These are phyloP conservation scores for Reticulascus tulasneorum DNA, from an alignment of 2,329 filamentous ascomycete genomes.

Conservation along the genomic window DNA sequence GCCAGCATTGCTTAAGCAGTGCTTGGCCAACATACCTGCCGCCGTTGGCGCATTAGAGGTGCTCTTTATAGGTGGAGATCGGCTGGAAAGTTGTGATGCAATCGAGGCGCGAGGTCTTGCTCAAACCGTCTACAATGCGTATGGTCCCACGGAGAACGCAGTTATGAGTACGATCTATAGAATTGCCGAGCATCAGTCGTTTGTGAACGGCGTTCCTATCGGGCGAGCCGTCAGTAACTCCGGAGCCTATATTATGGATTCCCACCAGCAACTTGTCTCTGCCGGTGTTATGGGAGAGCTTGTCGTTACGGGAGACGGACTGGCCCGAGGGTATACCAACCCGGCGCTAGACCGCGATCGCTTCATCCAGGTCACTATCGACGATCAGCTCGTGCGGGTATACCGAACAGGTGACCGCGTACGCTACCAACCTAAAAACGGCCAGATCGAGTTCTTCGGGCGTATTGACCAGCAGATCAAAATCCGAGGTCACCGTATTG, in stretches of 20 bases:
- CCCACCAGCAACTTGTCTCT: slow-evolving; percentile 17
- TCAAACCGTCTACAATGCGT: slow-evolving; percentile 4
- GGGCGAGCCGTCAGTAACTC: slow-evolving; percentile 17
- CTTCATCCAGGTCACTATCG: slow-evolving; percentile 14
- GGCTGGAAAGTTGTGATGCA: slow-evolving; percentile 5
- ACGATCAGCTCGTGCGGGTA: slow-evolving; percentile 4
- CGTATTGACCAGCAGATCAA: slow-evolving; percentile 25
- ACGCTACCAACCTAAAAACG: slow-evolving; percentile 17
- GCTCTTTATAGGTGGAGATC: slow-evolving; percentile 30
- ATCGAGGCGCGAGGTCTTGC: slow-evolving; percentile 1
- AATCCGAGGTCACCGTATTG: slow-evolving; percentile 24
- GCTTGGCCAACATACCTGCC: slow-evolving; percentile 26
- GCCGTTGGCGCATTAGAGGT: slow-evolving; percentile 25
- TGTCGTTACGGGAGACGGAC: slow-evolving; percentile 21
- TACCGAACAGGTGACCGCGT: slow-evolving; percentile 24
- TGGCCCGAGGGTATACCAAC: slow-evolving; percentile 19
- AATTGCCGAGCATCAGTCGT: neutral
- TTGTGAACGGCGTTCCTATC: slow-evolving; percentile 15
- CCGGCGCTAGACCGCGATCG: slow-evolving; percentile 5
- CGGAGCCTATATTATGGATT: slow-evolving; percentile 20
- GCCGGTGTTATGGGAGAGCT: slow-evolving; percentile 23
- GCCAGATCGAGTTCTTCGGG: slow-evolving; percentile 21
- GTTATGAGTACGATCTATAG: slow-evolving; percentile 13
- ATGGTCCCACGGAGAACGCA: slow-evolving; percentile 16
- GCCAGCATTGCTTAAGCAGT: slow-evolving; percentile 12